phyloP scores from a whole-genome alignment of 1,284 basidiomycete genomes.

The Fomitopsis palustris region DNA sequence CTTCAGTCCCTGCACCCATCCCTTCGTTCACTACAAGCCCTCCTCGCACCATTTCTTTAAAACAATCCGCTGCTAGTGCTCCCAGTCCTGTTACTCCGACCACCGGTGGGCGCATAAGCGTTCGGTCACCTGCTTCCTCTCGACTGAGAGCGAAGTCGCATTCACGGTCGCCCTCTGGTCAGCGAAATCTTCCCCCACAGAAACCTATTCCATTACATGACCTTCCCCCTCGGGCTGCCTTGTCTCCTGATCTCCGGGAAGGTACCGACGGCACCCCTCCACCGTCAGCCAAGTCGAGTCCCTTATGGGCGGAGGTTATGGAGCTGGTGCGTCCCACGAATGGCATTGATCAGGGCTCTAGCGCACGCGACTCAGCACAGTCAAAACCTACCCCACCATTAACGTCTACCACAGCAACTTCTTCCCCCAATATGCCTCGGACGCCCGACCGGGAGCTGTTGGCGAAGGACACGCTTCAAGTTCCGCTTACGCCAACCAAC shows the following conservation, averaged over 20 bases:
- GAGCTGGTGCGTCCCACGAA: slow-evolving; percentile 16
- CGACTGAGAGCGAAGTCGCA: slow-evolving; percentile 11
- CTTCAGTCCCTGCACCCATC: slow-evolving; percentile 5
- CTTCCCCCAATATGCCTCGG: background rate
- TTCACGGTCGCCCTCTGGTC: slow-evolving; percentile 1
- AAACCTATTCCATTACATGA: slow-evolving; percentile 23
- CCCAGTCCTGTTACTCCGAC: background rate
- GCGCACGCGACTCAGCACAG: background rate
- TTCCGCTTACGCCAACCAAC: background rate
- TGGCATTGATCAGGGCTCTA: background rate
- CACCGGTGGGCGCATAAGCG: background rate
- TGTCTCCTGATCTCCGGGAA: slow-evolving; percentile 5
- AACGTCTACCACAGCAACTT: slow-evolving; percentile 9
- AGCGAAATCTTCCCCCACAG: slow-evolving; percentile 21
- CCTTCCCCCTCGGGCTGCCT: slow-evolving; percentile 7
- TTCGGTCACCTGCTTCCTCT: background rate
- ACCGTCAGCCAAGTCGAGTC: slow-evolving; percentile 13
- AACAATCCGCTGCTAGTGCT: background rate
- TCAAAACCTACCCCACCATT: slow-evolving; percentile 3
- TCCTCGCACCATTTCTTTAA: background rate
- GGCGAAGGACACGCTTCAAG: background rate
- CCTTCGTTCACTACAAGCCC: slow-evolving; percentile 8
- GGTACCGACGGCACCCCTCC: slow-evolving; percentile 17
- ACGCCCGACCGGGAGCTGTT: slow-evolving; percentile 2
- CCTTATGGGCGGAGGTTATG: slow-evolving; percentile 24